A percentile compares a stretch with the other conserved stretches of the same genome.
These are phyloP conservation scores for Coniella lustricola DNA, from an alignment of 2,329 filamentous ascomycete species.

Conservation along the genomic window DNA sequence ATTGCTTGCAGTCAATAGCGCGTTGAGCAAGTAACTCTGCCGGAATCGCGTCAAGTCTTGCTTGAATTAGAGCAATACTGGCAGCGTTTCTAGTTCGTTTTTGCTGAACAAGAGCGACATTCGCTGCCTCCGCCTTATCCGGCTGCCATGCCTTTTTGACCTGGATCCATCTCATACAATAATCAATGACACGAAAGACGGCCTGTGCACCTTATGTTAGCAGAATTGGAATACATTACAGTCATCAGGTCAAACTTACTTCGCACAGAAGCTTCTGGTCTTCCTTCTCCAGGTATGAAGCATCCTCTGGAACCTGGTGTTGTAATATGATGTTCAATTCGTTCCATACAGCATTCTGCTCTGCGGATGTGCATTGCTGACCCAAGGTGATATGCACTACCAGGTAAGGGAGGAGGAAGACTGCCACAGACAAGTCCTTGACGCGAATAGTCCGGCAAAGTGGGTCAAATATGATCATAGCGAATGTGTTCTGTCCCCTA, in stretches of 20 bases:
- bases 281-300: constrained; percentile 58
- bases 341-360: constrained; percentile 57
- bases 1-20: constrained; percentile 90
- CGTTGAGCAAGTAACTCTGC: constrained; percentile 68
- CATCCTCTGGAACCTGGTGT: constrained; percentile 43
- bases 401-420: constrained; percentile 83
- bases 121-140: constrained; percentile 38
- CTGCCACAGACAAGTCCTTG: constrained; percentile 78
- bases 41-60: constrained; percentile 57
- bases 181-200: constrained; percentile 85
- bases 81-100: constrained; percentile 31
- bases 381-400: constrained; percentile 77
- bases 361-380: constrained; percentile 50
- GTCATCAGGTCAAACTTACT: constrained; percentile 40
- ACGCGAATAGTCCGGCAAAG: constrained; percentile 76
- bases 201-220: constrained; percentile 48
- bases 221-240: constrained; percentile 4
- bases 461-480: constrained; percentile 71
- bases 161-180: constrained; percentile 84
- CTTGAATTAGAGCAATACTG: constrained; percentile 42
- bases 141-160: constrained; percentile 49
- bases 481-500: constrained; percentile 67
- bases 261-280: constrained; percentile 81
- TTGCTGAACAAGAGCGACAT: constrained; percentile 27
- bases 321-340: constrained; percentile 73